These are phyloP conservation scores for Steccherinum ochraceum DNA, from an alignment of 768 basidiomycete genomes.

Conservation along the genomic window DNA sequence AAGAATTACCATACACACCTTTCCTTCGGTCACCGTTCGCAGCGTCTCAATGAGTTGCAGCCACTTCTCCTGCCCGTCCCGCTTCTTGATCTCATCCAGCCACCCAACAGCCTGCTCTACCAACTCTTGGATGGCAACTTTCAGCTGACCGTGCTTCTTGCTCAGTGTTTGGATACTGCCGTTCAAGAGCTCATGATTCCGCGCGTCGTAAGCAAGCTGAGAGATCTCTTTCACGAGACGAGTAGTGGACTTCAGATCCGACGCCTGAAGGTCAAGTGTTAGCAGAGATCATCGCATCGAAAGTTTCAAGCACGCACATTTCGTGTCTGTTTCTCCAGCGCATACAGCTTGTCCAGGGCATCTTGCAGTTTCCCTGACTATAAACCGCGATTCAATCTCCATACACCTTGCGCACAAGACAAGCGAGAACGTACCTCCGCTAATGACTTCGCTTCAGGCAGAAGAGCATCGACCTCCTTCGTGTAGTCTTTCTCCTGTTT, in stretches of 20 bases:
- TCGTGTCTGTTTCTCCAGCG: conserved; percentile 92
- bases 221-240: conserved; percentile 72
- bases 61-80: conserved; percentile 70
- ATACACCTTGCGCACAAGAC: neutral
- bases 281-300: neutral
- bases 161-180: conserved; percentile 60
- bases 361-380: conserved; percentile 81
- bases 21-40: conserved; percentile 91
- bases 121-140: conserved; percentile 83
- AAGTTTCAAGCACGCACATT: conserved; percentile 52
- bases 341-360: conserved; percentile 83
- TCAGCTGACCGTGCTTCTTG: conserved; percentile 97
- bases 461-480: conserved; percentile 68
- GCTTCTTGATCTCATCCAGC: conserved; percentile 68
- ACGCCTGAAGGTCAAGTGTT: conserved; percentile 52
- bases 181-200: conserved; percentile 67
- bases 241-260: conserved; percentile 89
- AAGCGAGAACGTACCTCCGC: conserved; percentile 53
- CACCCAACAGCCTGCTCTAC: conserved; percentile 83
- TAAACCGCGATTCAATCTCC: conserved; percentile 9
- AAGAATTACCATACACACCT: conserved; percentile 46
- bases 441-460: conserved; percentile 61
- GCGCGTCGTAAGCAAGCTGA: conserved; percentile 65
- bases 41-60: conserved; percentile 85
- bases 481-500: conserved; percentile 87